Conservation (phyloP, 2,329 filamentous ascomycete species). For the Pseudogymnoascus sp. region DNA sequence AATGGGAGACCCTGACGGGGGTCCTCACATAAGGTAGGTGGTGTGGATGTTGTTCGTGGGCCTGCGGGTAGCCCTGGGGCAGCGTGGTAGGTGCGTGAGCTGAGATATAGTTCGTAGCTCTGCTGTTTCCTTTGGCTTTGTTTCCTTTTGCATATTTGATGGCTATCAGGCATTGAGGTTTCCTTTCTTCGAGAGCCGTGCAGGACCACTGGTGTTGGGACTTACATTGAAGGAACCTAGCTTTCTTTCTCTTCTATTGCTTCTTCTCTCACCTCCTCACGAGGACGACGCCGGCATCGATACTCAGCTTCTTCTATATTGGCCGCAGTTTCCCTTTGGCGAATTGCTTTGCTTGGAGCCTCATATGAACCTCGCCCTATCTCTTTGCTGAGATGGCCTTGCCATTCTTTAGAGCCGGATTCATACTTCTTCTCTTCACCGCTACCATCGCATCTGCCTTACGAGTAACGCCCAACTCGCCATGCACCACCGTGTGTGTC, state of each 20-base stretch:
- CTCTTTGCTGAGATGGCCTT: conserved; percentile 9
- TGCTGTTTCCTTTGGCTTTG: conserved; percentile 3
- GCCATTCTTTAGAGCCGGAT: neutral
- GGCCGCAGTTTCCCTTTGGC: neutral
- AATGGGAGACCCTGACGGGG: neutral
- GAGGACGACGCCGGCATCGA: neutral
- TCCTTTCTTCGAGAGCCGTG: neutral
- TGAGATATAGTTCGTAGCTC: conserved; percentile 3
- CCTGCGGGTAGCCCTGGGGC: neutral
- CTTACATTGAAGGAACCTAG: neutral
- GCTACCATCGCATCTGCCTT: conserved; percentile 26
- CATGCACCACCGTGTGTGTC: conserved; percentile 42
- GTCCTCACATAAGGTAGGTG: neutral
- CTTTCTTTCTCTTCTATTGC: neutral
- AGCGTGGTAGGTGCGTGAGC: conserved; percentile 3
- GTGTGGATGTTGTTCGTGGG: neutral
- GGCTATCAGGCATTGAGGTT: conserved; percentile 1
- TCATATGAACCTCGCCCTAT: neutral
- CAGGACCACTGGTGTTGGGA: neutral
- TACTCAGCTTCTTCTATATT: neutral
- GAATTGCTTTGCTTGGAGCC: neutral
- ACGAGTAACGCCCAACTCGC: conserved; percentile 44
- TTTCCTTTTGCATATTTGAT: conserved; percentile 1
- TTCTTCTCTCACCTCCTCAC: neutral
- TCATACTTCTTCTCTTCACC: neutral